Evolutionary conservation across 2,329 filamentous ascomycete species (phyloP), one percentile per base, ranked within the genome.

Genomic region (Colletotrichum aenigma): DNA sequence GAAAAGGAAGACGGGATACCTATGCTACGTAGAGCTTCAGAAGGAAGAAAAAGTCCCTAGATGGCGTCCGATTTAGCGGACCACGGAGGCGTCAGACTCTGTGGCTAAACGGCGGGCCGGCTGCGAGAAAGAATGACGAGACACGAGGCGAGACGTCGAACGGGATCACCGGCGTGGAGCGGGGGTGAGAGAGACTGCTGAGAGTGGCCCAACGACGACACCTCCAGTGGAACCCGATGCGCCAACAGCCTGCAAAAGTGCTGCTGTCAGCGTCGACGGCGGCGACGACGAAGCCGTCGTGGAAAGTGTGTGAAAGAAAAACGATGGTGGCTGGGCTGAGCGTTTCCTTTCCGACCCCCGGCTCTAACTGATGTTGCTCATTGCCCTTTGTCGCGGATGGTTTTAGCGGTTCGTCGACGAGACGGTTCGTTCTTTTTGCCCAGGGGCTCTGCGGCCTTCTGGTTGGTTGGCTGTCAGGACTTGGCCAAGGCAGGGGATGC

Each of bases 101-200:
- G 21, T 26, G 68, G 56, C 26, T 64, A 26, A 64, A 70, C 58
- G 68, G 58, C 68, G 24, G 68, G 68, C 38, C 55, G 68, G 68
- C 68, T 64, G 68, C 68, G 52, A 64, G 56, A 64, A 70, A 70
- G 68, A 55, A 64, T 64, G 43, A 64, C 68, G 36, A 70, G 58
- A 70, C 68, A 64, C n/a, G 38, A 70, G 56, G 60, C 68, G 68
- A 69, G 55, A 69, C 66, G 52, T 28, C 21, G 38, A 24, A 48
- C 66, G 66, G 66, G 66, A 69, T 69, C 32, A 61, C 66, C 55
- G 66, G 66, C 52, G 52, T 56, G 21, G 34, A 43, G 66, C 52
- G 52, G 36, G 55, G 66, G 52, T 12, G 7, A 43, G 16, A 21
- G 24, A 52, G n/a, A 2, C 38, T n/a, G 38, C 38, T n/a, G 38